A percentile compares a stretch with the other conserved stretches of the same genome.
Evolutionary conservation across 2,329 filamentous ascomycete species (phyloP).

Genomic region (Cytospora piceae): DNA sequence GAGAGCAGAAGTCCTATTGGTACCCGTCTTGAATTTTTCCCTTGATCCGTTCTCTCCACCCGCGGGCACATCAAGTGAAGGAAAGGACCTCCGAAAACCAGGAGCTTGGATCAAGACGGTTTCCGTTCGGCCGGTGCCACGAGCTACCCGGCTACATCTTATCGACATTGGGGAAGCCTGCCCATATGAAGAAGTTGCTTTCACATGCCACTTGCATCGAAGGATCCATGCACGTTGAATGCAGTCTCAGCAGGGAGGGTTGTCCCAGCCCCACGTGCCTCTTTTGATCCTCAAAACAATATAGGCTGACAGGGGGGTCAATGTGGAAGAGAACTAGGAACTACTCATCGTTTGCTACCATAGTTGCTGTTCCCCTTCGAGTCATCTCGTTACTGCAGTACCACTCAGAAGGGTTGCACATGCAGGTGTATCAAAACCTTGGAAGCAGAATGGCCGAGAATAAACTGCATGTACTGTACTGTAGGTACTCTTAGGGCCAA

Average conservation of each 20-base stretch:
- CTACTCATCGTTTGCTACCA: neutral
- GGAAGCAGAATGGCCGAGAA: neutral
- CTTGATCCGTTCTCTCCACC: neutral
- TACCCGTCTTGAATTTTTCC: neutral
- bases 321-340: neutral
- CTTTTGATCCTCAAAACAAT: neutral
- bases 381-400: no score
- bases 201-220: neutral
- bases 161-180: neutral
- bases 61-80: neutral
- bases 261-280: neutral
- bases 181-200: neutral
- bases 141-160: neutral
- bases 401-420: no score
- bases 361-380: no score
- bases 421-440: no score
- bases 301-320: neutral
- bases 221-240: neutral
- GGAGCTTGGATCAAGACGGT: neutral
- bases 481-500: no score
- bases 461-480: no score
- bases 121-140: conserved; percentile 5
- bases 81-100: neutral
- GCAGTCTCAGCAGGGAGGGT: neutral
- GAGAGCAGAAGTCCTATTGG: neutral